Conservation (phyloP, 768 basidiomycete species). For the Boletus huronensis region DNA sequence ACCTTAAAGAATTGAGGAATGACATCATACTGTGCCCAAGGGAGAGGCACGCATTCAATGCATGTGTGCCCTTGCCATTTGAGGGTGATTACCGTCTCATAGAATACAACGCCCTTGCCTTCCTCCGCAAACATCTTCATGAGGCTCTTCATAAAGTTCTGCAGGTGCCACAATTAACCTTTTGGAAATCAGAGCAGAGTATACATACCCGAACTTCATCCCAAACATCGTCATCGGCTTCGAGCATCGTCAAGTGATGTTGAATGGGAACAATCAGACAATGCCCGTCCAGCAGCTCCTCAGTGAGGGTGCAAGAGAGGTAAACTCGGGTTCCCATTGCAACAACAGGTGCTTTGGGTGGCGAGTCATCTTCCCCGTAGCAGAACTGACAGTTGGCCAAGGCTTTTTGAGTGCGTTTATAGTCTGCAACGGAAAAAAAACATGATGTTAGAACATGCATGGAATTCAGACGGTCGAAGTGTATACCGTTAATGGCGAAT, state of each 20-base stretch:
- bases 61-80: conserved; percentile 88
- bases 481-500: conserved; percentile 89
- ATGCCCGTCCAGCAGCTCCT: conserved; percentile 90
- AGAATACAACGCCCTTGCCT: conserved; percentile 93
- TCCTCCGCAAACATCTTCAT: conserved; percentile 94
- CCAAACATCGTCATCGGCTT: conserved; percentile 97
- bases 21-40: conserved; percentile 82
- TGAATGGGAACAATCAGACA: conserved; percentile 95
- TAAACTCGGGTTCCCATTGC: conserved; percentile 90
- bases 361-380: conserved; percentile 87
- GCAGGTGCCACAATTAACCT: conserved; percentile 1
- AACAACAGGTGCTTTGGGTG: conserved; percentile 82
- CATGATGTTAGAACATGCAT: not conserved
- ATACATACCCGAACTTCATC: conserved; percentile 84
- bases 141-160: conserved; percentile 88
- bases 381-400: conserved; percentile 85
- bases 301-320: conserved; percentile 81
- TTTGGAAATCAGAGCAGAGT: not conserved
- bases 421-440: conserved; percentile 52
- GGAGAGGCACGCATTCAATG: conserved; percentile 92
- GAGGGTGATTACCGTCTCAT: conserved; percentile 85
- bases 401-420: conserved; percentile 90
- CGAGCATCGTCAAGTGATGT: conserved; percentile 86
- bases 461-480: not conserved
- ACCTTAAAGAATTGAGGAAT: conserved; percentile 94